phyloP scores from a whole-genome alignment of 2,329 filamentous ascomycete genomes.

The Monosporascus sp. region DNA sequence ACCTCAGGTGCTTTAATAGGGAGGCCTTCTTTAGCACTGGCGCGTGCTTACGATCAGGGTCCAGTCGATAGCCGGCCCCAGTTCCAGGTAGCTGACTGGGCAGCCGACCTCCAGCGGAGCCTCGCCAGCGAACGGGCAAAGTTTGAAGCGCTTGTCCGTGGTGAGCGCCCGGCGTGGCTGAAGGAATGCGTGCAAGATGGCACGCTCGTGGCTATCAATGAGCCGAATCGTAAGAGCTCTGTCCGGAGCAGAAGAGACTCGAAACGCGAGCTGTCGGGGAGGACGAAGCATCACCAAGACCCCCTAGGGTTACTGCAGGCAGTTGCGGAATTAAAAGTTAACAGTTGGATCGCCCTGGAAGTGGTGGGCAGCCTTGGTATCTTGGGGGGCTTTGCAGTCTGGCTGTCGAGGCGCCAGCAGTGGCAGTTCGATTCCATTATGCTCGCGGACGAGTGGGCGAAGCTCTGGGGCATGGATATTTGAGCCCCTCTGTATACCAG shows the following conservation, averaged over 20 bases:
- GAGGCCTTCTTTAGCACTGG: slow-evolving; percentile 51
- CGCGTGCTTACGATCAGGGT: slow-evolving; percentile 47
- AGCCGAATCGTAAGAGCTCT: slow-evolving; percentile 25
- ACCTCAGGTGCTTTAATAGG: slow-evolving; percentile 14
- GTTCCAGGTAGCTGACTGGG: slow-evolving; percentile 77
- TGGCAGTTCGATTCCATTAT: slow-evolving; percentile 32
- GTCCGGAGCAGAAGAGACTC: slow-evolving; percentile 14
- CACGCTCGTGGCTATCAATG: slow-evolving; percentile 49
- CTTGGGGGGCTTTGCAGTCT: slow-evolving; percentile 66
- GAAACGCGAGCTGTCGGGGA: slow-evolving; percentile 7
- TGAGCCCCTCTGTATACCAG: slow-evolving; percentile 7
- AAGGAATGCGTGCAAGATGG: slow-evolving; percentile 66
- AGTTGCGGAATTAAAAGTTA: slow-evolving; percentile 59
- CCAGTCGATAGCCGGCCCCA: slow-evolving; percentile 31
- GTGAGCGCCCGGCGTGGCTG: slow-evolving; percentile 65
- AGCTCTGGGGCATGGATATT: slow-evolving; percentile 21
- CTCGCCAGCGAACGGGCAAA: slow-evolving; percentile 67
- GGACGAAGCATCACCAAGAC: slow-evolving; percentile 52
- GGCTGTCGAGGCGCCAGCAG: slow-evolving; percentile 38
- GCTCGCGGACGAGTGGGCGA: slow-evolving; percentile 24
- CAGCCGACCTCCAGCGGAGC: slow-evolving; percentile 72
- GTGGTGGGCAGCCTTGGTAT: slow-evolving; percentile 70
- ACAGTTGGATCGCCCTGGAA: slow-evolving; percentile 65
- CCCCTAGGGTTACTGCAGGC: slow-evolving; percentile 74
- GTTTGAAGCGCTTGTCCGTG: slow-evolving; percentile 58